These are phyloP conservation scores for Ramaria rubella DNA, from an alignment of 768 basidiomycete species.

Conservation along the genomic window DNA sequence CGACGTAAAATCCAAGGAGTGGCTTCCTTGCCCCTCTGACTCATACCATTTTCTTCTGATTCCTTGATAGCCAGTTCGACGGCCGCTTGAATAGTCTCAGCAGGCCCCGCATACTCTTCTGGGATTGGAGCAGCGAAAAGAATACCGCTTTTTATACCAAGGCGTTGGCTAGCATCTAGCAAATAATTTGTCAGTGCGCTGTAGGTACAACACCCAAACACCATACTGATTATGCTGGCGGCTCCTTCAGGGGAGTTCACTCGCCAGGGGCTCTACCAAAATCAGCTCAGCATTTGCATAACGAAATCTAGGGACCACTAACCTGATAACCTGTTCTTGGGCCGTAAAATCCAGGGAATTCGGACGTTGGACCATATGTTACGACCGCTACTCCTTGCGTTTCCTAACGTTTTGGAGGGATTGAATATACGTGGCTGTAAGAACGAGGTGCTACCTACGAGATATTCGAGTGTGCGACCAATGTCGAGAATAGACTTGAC, in stretches of 20 bases:
- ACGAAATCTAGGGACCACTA: constrained; percentile 8
- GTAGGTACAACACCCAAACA: background rate
- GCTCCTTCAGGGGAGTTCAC: constrained; percentile 55
- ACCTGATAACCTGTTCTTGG: constrained; percentile 78
- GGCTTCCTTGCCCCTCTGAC: constrained; percentile 76
- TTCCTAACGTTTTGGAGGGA: constrained; percentile 50
- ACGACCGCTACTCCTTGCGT: constrained; percentile 91
- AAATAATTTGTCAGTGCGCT: background rate
- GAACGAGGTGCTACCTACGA: constrained; percentile 37
- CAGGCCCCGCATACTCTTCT: constrained; percentile 58
- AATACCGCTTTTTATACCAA: constrained; percentile 70
- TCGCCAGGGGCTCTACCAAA: constrained; percentile 69
- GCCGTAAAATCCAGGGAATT: constrained; percentile 94
- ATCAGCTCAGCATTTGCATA: background rate
- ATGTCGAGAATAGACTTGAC: constrained; percentile 95
- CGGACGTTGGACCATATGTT: constrained; percentile 62
- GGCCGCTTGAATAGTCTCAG: constrained; percentile 61
- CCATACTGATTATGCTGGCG: constrained; percentile 69
- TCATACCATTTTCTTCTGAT: constrained; percentile 74
- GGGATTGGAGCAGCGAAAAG: constrained; percentile 91
- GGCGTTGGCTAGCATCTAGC: constrained; percentile 60
- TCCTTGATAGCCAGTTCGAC: constrained; percentile 84
- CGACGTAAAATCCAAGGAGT: constrained; percentile 92
- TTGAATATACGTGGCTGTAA: background rate
- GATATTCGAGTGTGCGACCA: constrained; percentile 77